Conservation (phyloP, 1,139 yeast species). For the Kurtzmaniella quercitrusa region DNA sequence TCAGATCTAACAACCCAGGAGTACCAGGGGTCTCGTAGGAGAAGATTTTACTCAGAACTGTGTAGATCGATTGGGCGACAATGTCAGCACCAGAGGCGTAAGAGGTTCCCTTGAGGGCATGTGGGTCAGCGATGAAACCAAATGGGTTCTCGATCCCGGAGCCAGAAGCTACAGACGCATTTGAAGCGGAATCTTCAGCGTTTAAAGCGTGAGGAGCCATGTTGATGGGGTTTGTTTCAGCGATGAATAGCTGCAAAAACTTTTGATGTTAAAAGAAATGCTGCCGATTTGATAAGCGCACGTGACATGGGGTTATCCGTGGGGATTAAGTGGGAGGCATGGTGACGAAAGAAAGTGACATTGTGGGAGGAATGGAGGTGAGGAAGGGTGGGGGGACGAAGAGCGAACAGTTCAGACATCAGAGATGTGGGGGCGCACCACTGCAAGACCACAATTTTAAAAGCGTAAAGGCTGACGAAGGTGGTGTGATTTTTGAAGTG, state of each 20-base stretch:
- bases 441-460: no score
- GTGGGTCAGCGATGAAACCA: constrained; percentile 57
- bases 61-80: constrained; percentile 62
- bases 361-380: not conserved
- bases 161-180: constrained; percentile 3
- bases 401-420: no score
- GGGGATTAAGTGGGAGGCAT: not conserved
- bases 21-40: constrained; percentile 66
- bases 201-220: constrained; percentile 13
- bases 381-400: no score
- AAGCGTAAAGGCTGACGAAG: no score
- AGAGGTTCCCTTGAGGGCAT: constrained; percentile 42
- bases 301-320: constrained; percentile 11
- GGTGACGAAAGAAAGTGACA: no score
- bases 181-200: constrained; percentile 1
- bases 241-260: not conserved
- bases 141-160: constrained; percentile 38
- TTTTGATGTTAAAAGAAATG: not conserved
- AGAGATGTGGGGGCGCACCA: no score
- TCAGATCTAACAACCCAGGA: constrained; percentile 55
- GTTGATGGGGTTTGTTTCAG: not conserved
- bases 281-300: constrained; percentile 7
- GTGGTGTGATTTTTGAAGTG: no score
- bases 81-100: constrained; percentile 63
- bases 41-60: constrained; percentile 62